phyloP scores from a whole-genome alignment of 2,329 filamentous ascomycete species.

The Epichloe festucae region DNA sequence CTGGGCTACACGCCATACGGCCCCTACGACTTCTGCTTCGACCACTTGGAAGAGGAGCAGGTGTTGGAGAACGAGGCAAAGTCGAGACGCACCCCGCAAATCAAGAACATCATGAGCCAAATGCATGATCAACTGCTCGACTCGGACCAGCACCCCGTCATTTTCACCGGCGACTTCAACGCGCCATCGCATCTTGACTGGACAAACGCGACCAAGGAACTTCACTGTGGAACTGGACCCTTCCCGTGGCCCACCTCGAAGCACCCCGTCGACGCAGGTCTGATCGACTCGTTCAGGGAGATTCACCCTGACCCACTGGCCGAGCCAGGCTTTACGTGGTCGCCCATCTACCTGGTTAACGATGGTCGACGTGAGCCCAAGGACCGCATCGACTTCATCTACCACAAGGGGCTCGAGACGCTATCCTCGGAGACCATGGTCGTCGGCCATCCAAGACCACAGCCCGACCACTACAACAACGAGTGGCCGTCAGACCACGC shows the following conservation, averaged over 20 bases:
- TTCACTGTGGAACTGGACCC: slow-evolving; percentile 23
- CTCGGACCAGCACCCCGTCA: slow-evolving; percentile 19
- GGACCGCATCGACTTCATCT: slow-evolving; percentile 31
- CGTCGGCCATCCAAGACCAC: slow-evolving; percentile 20
- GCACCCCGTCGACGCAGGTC: slow-evolving; percentile 19
- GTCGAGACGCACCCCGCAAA: slow-evolving; percentile 26
- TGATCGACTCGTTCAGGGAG: slow-evolving; percentile 28
- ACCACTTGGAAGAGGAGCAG: slow-evolving; percentile 18
- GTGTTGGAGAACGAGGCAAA: slow-evolving; percentile 22
- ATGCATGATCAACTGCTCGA: slow-evolving; percentile 19
- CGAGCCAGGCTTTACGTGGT: slow-evolving; percentile 26
- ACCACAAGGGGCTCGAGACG: slow-evolving; percentile 24
- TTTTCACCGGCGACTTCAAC: slow-evolving; percentile 30
- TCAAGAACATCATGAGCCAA: slow-evolving; percentile 19
- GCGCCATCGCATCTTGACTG: slow-evolving; percentile 31
- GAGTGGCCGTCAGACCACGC: slow-evolving; percentile 30
- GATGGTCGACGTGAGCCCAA: slow-evolving; percentile 21
- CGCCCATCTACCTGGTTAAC: slow-evolving; percentile 24
- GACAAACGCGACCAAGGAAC: slow-evolving; percentile 18
- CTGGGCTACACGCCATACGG: slow-evolving; percentile 27
- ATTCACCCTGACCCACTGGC: slow-evolving; percentile 21
- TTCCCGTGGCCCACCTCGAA: slow-evolving; percentile 27
- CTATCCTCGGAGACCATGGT: slow-evolving; percentile 18
- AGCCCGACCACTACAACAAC: slow-evolving; percentile 23
- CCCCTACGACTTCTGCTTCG: slow-evolving; percentile 30